phyloP scores from a whole-genome alignment of 2,329 filamentous ascomycete species.

The Trichoderma sp. region DNA sequence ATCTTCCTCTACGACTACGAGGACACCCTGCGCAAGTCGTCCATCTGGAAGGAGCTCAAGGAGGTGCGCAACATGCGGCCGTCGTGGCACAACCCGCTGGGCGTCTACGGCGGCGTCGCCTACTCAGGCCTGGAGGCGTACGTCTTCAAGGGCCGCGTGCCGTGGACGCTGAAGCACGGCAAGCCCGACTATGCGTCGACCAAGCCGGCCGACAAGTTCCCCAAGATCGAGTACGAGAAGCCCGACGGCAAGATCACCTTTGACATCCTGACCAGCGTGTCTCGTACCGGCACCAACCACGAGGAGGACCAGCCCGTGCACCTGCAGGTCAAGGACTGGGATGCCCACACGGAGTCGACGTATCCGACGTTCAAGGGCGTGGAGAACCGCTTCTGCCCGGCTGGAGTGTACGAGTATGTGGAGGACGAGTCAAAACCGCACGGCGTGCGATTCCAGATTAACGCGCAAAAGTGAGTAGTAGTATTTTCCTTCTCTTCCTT shows the following conservation, averaged over 20 bases:
- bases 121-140: constrained; percentile 94
- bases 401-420: constrained; percentile 96
- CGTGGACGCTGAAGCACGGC: constrained; percentile 91
- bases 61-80: constrained; percentile 97
- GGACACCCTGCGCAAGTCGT: constrained; percentile 76
- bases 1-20: constrained; percentile 96
- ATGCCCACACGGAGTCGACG: constrained; percentile 76
- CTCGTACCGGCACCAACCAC: constrained; percentile 93
- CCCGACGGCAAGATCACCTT: constrained; percentile 94
- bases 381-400: constrained; percentile 95
- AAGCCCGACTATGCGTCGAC: constrained; percentile 74
- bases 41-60: constrained; percentile 90
- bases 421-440: constrained; percentile 84
- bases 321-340: constrained; percentile 92
- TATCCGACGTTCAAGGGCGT: constrained; percentile 88
- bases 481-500: background rate
- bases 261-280: constrained; percentile 93
- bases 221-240: constrained; percentile 95
- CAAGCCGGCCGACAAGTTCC: constrained; percentile 71
- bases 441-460: constrained; percentile 96
- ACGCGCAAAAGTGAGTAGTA: constrained; percentile 82
- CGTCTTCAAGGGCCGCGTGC: constrained; percentile 75
- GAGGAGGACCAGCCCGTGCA: constrained; percentile 98
- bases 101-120: constrained; percentile 81
- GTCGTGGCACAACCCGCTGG: constrained; percentile 84